A percentile compares a stretch with the other conserved stretches of the same genome.
Evolutionary conservation across 2,329 filamentous ascomycete species (phyloP).

Genomic region (Xylariaceae sp.): DNA sequence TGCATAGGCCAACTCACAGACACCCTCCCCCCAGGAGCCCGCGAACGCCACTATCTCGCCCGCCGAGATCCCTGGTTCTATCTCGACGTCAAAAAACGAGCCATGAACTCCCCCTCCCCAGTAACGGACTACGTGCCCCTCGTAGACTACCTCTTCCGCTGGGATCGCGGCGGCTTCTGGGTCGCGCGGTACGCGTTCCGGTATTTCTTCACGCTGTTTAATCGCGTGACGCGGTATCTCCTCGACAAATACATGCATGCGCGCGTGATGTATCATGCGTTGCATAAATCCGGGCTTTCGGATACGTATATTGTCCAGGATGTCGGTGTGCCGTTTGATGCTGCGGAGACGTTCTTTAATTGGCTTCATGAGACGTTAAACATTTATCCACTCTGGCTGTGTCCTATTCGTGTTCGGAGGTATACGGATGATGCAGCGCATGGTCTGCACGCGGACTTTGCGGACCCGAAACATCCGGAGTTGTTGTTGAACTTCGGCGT

Average conservation of each 20-base stretch:
- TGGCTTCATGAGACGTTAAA: constrained; percentile 43
- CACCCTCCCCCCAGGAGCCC: constrained; percentile 33
- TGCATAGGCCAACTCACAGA: constrained; percentile 56
- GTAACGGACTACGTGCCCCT: constrained; percentile 54
- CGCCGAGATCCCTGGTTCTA: constrained; percentile 69
- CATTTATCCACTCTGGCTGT: constrained; percentile 54
- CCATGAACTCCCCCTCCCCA: constrained; percentile 27
- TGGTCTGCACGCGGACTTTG: constrained; percentile 45
- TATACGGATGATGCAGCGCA: constrained; percentile 39
- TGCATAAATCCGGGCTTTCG: constrained; percentile 56
- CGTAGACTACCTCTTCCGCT: constrained; percentile 64
- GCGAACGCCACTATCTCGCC: constrained; percentile 47
- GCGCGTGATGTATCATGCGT: constrained; percentile 58
- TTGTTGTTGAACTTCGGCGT: constrained; percentile 57
- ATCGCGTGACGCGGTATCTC: constrained; percentile 54
- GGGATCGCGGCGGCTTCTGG: constrained; percentile 67
- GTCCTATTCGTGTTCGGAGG: constrained; percentile 44
- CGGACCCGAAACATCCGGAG: constrained; percentile 34
- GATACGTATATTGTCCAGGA: constrained; percentile 62
- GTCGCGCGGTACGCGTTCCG: constrained; percentile 56
- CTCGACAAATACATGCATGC: constrained; percentile 60
- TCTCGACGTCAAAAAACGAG: constrained; percentile 52
- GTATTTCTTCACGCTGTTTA: constrained; percentile 63
- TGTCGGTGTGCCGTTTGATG: constrained; percentile 46
- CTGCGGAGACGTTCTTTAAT: constrained; percentile 39